Percentiles rank a stretch among this genome's conserved stretches.
Evolutionary conservation across 1,139 yeast genomes (phyloP).

Genomic region (Kurtzmaniella natalensis): DNA sequence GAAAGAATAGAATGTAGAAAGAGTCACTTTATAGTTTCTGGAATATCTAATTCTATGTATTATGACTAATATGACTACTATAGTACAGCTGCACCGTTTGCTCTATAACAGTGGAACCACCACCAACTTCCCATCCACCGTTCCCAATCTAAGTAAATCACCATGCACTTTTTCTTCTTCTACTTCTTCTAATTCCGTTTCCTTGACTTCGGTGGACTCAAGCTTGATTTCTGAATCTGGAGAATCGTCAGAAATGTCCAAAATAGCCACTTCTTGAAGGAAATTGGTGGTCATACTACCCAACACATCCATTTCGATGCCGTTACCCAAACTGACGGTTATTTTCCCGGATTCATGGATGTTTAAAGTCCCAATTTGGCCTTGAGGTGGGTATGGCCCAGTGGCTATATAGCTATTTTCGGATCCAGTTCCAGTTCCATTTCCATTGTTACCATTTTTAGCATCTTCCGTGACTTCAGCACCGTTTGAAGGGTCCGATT

Average conservation of each 20-base stretch:
- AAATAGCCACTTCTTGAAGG: conserved; percentile 68
- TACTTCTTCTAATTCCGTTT: conserved; percentile 16
- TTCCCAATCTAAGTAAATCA: conserved; percentile 57
- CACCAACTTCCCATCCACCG: conserved; percentile 52
- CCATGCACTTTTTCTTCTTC: conserved; percentile 36
- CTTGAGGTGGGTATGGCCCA: conserved; percentile 26
- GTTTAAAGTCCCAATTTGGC: conserved; percentile 67
- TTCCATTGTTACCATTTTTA: conserved; percentile 13
- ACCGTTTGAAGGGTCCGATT: conserved; percentile 8
- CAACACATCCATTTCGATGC: conserved; percentile 59
- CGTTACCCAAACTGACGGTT: conserved; percentile 67
- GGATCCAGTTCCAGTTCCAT: conserved; percentile 7
- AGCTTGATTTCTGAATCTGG: too few species aligned
- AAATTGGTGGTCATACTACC: conserved; percentile 73
- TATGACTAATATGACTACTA: too few species aligned
- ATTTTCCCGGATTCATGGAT: conserved; percentile 80
- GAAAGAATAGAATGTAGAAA: too few species aligned
- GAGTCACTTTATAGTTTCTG: too few species aligned
- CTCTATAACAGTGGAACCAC: conserved; percentile 43
- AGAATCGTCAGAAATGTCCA: conserved; percentile 41
- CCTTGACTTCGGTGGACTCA: conserved; percentile 8
- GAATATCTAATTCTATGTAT: too few species aligned
- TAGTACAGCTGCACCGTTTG: too few species aligned
- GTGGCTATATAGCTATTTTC: conserved; percentile 7
- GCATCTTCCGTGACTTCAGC: background rate